A percentile compares a stretch with the other conserved stretches of the same genome.
These are phyloP conservation scores for Chalciporus pseudorubinellus DNA, from an alignment of 768 basidiomycete species.

Conservation along the genomic window DNA sequence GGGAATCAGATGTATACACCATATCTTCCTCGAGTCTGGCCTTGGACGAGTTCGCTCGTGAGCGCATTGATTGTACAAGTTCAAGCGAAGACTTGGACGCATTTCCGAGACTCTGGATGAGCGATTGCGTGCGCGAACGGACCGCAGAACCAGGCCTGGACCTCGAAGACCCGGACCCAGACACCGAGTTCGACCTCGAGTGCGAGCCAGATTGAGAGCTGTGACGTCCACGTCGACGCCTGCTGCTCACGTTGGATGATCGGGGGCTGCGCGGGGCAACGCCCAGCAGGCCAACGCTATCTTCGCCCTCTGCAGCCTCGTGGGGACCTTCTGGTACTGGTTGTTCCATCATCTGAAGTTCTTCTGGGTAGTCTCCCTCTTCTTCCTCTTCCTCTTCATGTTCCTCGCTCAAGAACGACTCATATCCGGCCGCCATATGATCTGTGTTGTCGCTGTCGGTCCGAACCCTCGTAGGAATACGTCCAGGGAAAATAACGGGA, in stretches of 20 bases:
- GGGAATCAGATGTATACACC: conserved; percentile 34
- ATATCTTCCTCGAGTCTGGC: conserved; percentile 60
- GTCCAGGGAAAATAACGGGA: conserved; percentile 31
- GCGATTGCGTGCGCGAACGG: conserved; percentile 62
- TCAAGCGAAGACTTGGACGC: conserved; percentile 63
- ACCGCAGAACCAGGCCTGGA: conserved; percentile 50
- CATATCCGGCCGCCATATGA: conserved; percentile 26
- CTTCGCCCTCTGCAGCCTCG: conserved; percentile 62
- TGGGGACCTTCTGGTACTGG: conserved; percentile 52
- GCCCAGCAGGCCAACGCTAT: conserved; percentile 56
- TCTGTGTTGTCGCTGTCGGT: conserved; percentile 31
- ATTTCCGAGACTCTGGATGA: conserved; percentile 62
- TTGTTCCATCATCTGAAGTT: conserved; percentile 39
- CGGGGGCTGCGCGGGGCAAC: conserved; percentile 51
- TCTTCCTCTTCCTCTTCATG: conserved; percentile 33
- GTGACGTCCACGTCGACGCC: conserved; percentile 31
- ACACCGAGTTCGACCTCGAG: conserved; percentile 25
- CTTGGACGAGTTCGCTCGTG: conserved; percentile 67
- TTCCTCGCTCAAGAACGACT: conserved; percentile 31
- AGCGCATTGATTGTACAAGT: conserved; percentile 47
- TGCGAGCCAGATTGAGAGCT: conserved; percentile 39
- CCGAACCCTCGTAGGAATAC: conserved; percentile 24
- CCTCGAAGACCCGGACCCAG: conserved; percentile 30
- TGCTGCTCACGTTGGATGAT: conserved; percentile 37
- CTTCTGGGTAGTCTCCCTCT: conserved; percentile 27